Conservation (phyloP, 192 early-diverging fungal genomes). For the Phycomyces blakesleeanus region DNA sequence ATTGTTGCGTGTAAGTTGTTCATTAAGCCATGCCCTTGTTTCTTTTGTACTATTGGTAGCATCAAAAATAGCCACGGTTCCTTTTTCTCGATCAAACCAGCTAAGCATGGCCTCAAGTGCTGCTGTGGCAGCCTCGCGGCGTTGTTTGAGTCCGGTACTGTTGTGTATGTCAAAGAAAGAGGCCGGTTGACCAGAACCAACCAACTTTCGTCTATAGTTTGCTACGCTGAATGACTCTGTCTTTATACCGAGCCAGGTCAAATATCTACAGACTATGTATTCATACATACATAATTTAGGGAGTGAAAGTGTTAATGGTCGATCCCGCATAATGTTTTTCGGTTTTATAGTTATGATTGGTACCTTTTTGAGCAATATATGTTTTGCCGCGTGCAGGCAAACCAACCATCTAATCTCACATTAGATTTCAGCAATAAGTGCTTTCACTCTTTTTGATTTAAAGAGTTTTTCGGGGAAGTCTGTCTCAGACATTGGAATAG, state of each 20-base stretch:
- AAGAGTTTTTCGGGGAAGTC: too few relatives aligned
- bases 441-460: too few relatives aligned
- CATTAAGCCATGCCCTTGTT: conserved; percentile 68
- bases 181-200: conserved; percentile 74
- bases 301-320: too few relatives aligned
- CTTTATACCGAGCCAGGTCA: conserved; percentile 92
- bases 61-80: conserved; percentile 91
- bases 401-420: conserved; percentile 73
- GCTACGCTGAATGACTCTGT: conserved; percentile 96
- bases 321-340: too few relatives aligned
- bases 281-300: too few relatives aligned
- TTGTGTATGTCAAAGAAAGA: conserved; percentile 91
- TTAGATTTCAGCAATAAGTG: conserved; percentile 4
- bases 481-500: too few relatives aligned
- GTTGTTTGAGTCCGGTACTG: conserved; percentile 59
- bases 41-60: conserved; percentile 91
- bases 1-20: conserved; percentile 62
- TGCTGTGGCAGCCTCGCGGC: conserved; percentile 76
- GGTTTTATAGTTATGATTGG: too few relatives aligned
- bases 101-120: conserved; percentile 89
- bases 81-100: conserved; percentile 82
- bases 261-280: conserved; percentile 88
- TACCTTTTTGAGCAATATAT: conserved; percentile 90
- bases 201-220: conserved; percentile 87
- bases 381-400: conserved; percentile 95